phyloP scores from a whole-genome alignment of 352 stramenopile genomes.

The Pythium coloratum region DNA sequence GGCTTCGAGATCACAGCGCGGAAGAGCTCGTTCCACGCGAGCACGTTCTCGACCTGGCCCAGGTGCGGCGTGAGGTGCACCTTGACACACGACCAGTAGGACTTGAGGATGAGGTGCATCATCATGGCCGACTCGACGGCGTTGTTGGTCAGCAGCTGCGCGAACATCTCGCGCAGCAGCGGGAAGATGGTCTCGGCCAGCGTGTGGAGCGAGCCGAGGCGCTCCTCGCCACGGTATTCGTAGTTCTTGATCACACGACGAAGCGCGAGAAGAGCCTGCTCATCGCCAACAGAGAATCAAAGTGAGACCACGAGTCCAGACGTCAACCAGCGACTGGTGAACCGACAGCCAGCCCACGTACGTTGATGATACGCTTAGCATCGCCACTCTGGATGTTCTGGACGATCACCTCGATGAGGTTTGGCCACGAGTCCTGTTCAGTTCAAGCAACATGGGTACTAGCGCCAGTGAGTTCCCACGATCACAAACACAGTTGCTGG shows the following conservation, averaged over 20 bases:
- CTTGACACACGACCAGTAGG: constrained; percentile 97
- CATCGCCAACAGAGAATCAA: not conserved
- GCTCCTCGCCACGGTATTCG: constrained; percentile 95
- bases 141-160: constrained; percentile 77
- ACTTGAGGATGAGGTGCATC: constrained; percentile 96
- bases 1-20: constrained; percentile 88
- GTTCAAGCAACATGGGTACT: not conserved
- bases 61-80: constrained; percentile 90
- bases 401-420: constrained; percentile 87
- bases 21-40: constrained; percentile 93
- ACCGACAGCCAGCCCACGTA: constrained; percentile 12
- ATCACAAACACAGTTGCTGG: no score
- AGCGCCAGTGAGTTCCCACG: not conserved
- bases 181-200: constrained; percentile 94
- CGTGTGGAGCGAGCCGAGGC: constrained; percentile 88
- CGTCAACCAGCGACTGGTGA: not conserved
- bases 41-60: constrained; percentile 82
- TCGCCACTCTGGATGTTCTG: constrained; percentile 90
- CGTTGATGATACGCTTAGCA: constrained; percentile 81
- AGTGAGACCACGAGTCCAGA: not conserved
- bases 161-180: constrained; percentile 91
- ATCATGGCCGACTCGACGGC: constrained; percentile 94
- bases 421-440: constrained; percentile 84
- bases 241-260: constrained; percentile 98
- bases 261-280: constrained; percentile 91